Base-by-base conservation (phyloP, 345 rosid genomes). In the Brassica incana region DNA sequence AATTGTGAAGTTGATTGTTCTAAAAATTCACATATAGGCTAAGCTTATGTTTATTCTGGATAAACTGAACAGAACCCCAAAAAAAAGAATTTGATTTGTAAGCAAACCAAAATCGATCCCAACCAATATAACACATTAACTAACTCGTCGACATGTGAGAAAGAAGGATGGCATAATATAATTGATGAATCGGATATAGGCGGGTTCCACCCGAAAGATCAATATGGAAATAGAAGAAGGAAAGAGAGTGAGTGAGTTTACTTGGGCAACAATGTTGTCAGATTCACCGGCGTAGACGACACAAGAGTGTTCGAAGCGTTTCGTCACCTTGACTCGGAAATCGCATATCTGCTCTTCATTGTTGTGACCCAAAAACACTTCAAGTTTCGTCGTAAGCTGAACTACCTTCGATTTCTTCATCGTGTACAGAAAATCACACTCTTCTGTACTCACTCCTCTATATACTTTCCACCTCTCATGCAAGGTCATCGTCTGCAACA, bases 391-490 rank as follows among this genome's bases (percentile, higher is more conserved):
- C 85, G 63, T 85, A 0, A 74, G 1, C 20, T 87, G 83, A 15
- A 86, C n/a, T 65, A 88, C 1, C 5, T 86, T 82, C 0, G 88
- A 80, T 67, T 45, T 86, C 74, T 84, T 88, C 7, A 78, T 88
- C 12, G 74, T 86, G 77, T 87, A 90, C 15, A 92, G 59, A 38
- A 89, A 61, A 82, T 90, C 90, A 4, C 73, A 71, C 1, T 78
- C 35, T 16, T 81, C 84, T 5, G 68, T 85, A 81, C 92, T 89
- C 0, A 81, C 87, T 65, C 95, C 95, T 30, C 88, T 82, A 23
- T 84, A 92, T 12, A 78, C 85, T 74, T 87, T 77, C 89, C 89
- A 89, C 71, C 86, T 84, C 15, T 67, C 67, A 65, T 87, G 91
- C 71, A 74, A 48, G 32, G 84, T 84, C 75, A 78, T 25, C 27